These are phyloP conservation scores for Podaxis mareebaensis DNA, from an alignment of 768 basidiomycete species.

Conservation along the genomic window DNA sequence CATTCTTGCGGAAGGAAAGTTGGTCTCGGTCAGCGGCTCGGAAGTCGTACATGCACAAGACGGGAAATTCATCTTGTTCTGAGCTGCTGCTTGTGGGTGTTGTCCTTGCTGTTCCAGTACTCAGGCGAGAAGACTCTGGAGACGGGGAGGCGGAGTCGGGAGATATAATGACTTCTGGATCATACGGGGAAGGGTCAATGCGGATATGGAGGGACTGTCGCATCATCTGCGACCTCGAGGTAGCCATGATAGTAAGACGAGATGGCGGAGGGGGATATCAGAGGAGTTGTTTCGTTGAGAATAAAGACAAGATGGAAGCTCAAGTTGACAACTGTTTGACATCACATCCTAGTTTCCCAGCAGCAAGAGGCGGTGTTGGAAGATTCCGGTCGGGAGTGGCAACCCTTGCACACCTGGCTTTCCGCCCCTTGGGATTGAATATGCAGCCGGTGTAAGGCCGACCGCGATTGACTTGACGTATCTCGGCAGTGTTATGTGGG, in stretches of 20 bases:
- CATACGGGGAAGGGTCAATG: slow-evolving; percentile 36
- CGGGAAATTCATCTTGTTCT: slow-evolving; percentile 46
- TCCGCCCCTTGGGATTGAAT: background rate
- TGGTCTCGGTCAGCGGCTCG: slow-evolving; percentile 59
- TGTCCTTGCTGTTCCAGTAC: slow-evolving; percentile 24
- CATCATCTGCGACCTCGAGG: slow-evolving; percentile 32
- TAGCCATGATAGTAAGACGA: slow-evolving; percentile 27
- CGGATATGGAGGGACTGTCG: slow-evolving; percentile 43
- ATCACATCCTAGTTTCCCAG: slow-evolving; percentile 10
- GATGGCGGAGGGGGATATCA: slow-evolving; percentile 5
- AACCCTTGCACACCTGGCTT: background rate
- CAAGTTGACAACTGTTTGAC: slow-evolving; percentile 14
- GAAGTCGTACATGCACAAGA: slow-evolving; percentile 71
- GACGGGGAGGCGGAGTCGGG: slow-evolving; percentile 34
- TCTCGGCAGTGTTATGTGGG: too few relatives aligned
- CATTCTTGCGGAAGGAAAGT: slow-evolving; percentile 63
- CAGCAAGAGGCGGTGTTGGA: slow-evolving; percentile 9
- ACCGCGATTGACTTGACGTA: background rate
- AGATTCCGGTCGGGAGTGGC: slow-evolving; percentile 12
- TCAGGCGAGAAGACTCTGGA: slow-evolving; percentile 28
- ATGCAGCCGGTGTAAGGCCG: slow-evolving; percentile 1
- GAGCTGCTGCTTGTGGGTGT: slow-evolving; percentile 30
- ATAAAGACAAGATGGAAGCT: background rate
- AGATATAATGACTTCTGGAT: slow-evolving; percentile 25
- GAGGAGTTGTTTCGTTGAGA: background rate